These are phyloP conservation scores for Spencermartinsiella europaea DNA, from an alignment of 805 yeast genomes.

Conservation along the genomic window DNA sequence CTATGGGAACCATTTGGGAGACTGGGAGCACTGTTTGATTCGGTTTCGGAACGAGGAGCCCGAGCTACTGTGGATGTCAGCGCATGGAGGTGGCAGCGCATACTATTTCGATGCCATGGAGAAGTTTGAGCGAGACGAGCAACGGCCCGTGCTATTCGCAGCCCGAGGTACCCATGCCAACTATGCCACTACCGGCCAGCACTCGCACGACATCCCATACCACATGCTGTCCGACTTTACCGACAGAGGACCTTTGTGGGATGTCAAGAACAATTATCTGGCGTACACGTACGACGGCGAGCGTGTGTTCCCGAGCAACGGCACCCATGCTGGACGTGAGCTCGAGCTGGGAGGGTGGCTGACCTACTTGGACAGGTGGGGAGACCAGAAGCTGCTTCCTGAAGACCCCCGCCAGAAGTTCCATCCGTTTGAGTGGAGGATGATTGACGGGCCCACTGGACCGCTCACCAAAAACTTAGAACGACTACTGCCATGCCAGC, in stretches of 20 bases:
- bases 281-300: conserved; percentile 76
- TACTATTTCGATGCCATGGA: conserved; percentile 74
- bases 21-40: conserved; percentile 94
- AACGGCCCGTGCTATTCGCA: conserved; percentile 73
- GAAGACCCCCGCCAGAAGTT: conserved; percentile 76
- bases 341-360: conserved; percentile 66
- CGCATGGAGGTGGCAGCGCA: conserved; percentile 97
- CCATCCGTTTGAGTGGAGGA: conserved; percentile 85
- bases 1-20: conserved; percentile 95
- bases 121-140: conserved; percentile 41
- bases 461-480: conserved; percentile 75
- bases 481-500: conserved; percentile 70
- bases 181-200: conserved; percentile 93
- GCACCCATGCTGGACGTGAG: conserved; percentile 49
- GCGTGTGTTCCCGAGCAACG: conserved; percentile 37
- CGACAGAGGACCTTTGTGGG: conserved; percentile 94
- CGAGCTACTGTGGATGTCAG: conserved; percentile 88
- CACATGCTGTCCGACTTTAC: conserved; percentile 88
- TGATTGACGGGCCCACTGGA: conserved; percentile 90
- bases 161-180: conserved; percentile 98
- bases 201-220: conserved; percentile 92
- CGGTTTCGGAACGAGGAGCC: conserved; percentile 81
- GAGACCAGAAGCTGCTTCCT: conserved; percentile 64
- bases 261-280: conserved; percentile 74
- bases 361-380: conserved; percentile 82